Conservation (phyloP, 768 basidiomycete species). For the Hypholoma fasciculare region DNA sequence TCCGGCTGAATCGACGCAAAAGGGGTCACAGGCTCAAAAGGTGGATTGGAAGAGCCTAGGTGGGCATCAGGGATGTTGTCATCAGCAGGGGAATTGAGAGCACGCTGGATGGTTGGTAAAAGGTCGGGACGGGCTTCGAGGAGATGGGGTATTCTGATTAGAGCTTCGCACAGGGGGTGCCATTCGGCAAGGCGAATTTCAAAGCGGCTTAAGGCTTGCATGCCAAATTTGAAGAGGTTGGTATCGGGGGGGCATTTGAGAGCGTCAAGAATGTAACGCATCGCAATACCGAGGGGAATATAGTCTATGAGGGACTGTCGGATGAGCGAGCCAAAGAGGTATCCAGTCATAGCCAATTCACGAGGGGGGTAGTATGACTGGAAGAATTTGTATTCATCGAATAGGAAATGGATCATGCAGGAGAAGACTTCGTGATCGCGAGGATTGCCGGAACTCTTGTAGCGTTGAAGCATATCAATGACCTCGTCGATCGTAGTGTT, state of each 20-base stretch:
- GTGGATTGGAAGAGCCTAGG: conserved; percentile 24
- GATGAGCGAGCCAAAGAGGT: conserved; percentile 95
- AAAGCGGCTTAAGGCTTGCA: conserved; percentile 87
- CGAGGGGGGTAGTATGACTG: conserved; percentile 93
- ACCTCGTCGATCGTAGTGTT: conserved; percentile 94
- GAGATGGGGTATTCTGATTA: conserved; percentile 85
- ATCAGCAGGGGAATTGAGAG: conserved; percentile 53
- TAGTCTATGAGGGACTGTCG: conserved; percentile 91
- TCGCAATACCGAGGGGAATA: conserved; percentile 93
- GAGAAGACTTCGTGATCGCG: conserved; percentile 96
- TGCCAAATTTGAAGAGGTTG: conserved; percentile 93
- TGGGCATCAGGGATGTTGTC: conserved; percentile 41
- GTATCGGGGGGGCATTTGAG: conserved; percentile 88
- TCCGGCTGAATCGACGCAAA: conserved; percentile 85
- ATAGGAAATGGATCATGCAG: conserved; percentile 99
- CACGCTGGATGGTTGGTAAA: conserved; percentile 66
- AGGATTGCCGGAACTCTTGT: conserved; percentile 78
- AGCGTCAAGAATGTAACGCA: conserved; percentile 95
- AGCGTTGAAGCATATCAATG: conserved; percentile 80
- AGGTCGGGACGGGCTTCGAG: conserved; percentile 85
- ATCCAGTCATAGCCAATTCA: conserved; percentile 93
- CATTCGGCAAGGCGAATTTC: conserved; percentile 88
- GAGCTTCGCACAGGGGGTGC: conserved; percentile 87
- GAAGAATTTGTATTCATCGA: conserved; percentile 99
- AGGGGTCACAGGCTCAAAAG: conserved; percentile 24